These are phyloP conservation scores for Quercus rubra DNA, from an alignment of 306 rosid species.

Conservation along the genomic window DNA sequence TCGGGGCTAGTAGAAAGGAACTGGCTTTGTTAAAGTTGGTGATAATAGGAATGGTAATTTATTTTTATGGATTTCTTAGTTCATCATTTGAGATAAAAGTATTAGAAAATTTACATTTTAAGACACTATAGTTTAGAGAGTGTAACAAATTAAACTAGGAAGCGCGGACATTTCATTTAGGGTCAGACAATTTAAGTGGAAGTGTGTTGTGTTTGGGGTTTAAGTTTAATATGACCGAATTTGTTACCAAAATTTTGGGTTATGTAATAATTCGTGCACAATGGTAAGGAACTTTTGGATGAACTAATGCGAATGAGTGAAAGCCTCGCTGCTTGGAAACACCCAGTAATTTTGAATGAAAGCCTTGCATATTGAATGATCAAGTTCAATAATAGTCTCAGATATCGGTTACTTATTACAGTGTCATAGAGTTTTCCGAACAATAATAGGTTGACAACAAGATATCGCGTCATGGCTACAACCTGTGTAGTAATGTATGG, in stretches of 20 bases:
- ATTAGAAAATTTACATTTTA: neutral
- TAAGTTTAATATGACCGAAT: too few species aligned
- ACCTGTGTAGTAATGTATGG: neutral
- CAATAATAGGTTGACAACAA: neutral
- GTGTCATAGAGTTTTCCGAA: neutral
- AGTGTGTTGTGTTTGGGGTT: too few species aligned
- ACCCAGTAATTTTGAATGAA: too few species aligned
- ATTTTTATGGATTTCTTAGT: neutral
- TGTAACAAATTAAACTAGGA: neutral
- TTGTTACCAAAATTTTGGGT: too few species aligned
- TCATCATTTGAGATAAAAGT: neutral
- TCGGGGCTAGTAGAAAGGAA: too few species aligned
- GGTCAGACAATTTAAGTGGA: too few species aligned
- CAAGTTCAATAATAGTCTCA: neutral
- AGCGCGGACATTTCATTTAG: too few species aligned
- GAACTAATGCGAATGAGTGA: too few species aligned
- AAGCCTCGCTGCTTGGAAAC: too few species aligned
- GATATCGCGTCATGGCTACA: neutral
- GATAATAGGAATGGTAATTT: neutral
- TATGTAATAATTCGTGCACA: too few species aligned
- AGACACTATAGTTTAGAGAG: neutral
- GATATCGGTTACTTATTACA: neutral
- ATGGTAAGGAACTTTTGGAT: too few species aligned
- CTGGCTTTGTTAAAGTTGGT: too few species aligned
- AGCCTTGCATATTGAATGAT: neutral